Conservation (phyloP, 1,139 yeast genomes). For the Geotrichum candidum region DNA sequence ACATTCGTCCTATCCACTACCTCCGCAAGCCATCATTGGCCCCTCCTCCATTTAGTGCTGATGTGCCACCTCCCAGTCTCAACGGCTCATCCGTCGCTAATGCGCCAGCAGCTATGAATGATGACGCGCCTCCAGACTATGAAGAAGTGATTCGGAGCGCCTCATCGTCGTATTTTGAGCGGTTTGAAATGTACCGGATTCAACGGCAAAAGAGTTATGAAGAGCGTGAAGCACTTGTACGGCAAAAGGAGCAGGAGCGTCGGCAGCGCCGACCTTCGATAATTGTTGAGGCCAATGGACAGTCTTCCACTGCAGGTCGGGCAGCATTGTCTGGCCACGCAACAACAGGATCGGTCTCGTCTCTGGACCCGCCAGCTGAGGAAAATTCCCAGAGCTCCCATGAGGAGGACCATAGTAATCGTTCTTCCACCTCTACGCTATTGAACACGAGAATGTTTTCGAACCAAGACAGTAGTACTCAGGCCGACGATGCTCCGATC, state of each 20-base stretch:
- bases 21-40: constrained; percentile 41
- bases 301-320: not conserved
- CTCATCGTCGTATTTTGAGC: constrained; percentile 2
- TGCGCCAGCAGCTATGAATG: constrained; percentile 7
- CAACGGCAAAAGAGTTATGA: not conserved
- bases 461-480: not conserved
- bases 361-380: not conserved
- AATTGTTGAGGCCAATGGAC: not conserved
- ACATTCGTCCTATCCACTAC: constrained; percentile 37
- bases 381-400: not conserved
- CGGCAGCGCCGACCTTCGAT: not conserved
- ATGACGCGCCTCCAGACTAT: constrained; percentile 24
- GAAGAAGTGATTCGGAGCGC: constrained; percentile 3
- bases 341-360: not conserved
- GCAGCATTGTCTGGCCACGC: not conserved
- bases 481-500: not conserved
- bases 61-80: constrained; percentile 36
- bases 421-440: not conserved
- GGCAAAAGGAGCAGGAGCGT: not conserved
- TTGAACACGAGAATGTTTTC: not conserved
- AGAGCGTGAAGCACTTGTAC: not conserved
- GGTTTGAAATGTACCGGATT: constrained; percentile 4
- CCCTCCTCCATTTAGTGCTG: constrained; percentile 44
- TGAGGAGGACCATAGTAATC: not conserved
- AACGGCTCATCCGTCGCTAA: not conserved